Percentiles rank a stretch among this genome's conserved stretches.
phyloP scores from a whole-genome alignment of 345 rosid genomes.

The Raphanus raphanistrum region DNA sequence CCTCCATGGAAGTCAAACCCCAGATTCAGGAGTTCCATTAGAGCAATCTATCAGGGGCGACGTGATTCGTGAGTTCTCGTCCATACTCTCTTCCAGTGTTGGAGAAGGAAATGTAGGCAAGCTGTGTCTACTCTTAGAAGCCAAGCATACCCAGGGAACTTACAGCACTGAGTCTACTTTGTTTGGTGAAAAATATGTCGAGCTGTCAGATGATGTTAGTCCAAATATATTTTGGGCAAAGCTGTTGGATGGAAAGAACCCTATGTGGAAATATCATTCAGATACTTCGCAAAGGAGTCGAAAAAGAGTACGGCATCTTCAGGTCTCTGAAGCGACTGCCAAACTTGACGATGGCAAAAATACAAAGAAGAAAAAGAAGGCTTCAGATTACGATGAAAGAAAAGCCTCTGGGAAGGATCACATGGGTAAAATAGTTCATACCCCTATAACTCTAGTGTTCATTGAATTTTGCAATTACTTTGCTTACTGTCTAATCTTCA shows the following conservation, averaged over 20 bases:
- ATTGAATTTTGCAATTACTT: conserved; percentile 19
- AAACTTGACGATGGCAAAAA: conserved; percentile 39
- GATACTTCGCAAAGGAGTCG: conserved; percentile 59
- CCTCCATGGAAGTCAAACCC: conserved; percentile 48
- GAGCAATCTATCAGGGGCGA: conserved; percentile 43
- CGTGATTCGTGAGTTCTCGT: conserved; percentile 54
- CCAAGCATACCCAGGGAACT: conserved; percentile 53
- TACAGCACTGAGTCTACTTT: conserved; percentile 49
- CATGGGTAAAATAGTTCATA: conserved; percentile 47
- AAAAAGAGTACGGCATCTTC: conserved; percentile 56
- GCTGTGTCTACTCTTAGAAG: conserved; percentile 53
- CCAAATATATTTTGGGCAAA: conserved; percentile 75
- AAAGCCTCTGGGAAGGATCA: conserved; percentile 30
- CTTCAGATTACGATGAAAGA: conserved; percentile 36
- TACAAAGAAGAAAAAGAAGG: conserved; percentile 61
- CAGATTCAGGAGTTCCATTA: conserved; percentile 28
- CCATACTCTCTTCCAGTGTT: conserved; percentile 47
- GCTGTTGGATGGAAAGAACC: conserved; percentile 57
- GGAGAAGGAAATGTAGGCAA: conserved; percentile 42
- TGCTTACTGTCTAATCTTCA: conserved; percentile 39
- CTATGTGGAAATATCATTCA: conserved; percentile 66
- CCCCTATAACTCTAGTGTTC: conserved; percentile 14
- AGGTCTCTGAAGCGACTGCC: conserved; percentile 31
- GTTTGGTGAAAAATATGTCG: conserved; percentile 58
- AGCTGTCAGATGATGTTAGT: conserved; percentile 48